A percentile compares a stretch with the other conserved stretches of the same genome.
Evolutionary conservation across 441 rosid genomes (phyloP).

Genomic region (Pelargonium australe): DNA sequence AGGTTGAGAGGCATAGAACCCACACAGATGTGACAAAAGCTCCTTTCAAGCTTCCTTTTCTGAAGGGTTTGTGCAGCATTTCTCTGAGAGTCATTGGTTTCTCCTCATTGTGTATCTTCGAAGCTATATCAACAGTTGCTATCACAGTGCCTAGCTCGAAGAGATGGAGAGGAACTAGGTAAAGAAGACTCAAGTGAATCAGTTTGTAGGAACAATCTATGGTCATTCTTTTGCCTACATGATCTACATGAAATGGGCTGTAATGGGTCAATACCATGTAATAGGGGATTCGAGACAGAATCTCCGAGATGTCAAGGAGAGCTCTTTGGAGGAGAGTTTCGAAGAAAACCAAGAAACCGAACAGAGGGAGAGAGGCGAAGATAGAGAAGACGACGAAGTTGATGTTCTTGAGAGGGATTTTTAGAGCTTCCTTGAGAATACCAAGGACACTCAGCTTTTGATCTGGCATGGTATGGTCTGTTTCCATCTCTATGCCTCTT

Average conservation of each 20-base stretch:
- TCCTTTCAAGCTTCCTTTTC: constrained; percentile 9
- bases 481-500: constrained; percentile 11
- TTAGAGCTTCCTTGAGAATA: constrained; percentile 22
- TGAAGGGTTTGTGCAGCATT: constrained; percentile 7
- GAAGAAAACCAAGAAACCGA: constrained; percentile 20
- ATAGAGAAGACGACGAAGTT: constrained; percentile 19
- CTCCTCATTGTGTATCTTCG: constrained; percentile 15
- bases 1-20: constrained; percentile 27
- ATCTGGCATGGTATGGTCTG: background rate
- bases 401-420: constrained; percentile 14
- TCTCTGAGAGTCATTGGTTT: constrained; percentile 20
- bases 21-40: constrained; percentile 27
- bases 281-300: background rate
- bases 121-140: constrained; percentile 20
- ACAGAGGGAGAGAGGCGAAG: constrained; percentile 20
- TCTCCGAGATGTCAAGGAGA: background rate
- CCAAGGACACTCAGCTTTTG: constrained; percentile 14
- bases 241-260: constrained; percentile 7
- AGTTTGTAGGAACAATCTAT: constrained; percentile 12
- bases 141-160: constrained; percentile 20
- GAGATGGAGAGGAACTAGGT: constrained; percentile 23
- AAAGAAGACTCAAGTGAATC: constrained; percentile 22
- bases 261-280: background rate
- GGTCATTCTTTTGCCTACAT: background rate
- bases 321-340: constrained; percentile 21